Conservation (phyloP, 805 yeast genomes). For the Candida wancherniae region DNA sequence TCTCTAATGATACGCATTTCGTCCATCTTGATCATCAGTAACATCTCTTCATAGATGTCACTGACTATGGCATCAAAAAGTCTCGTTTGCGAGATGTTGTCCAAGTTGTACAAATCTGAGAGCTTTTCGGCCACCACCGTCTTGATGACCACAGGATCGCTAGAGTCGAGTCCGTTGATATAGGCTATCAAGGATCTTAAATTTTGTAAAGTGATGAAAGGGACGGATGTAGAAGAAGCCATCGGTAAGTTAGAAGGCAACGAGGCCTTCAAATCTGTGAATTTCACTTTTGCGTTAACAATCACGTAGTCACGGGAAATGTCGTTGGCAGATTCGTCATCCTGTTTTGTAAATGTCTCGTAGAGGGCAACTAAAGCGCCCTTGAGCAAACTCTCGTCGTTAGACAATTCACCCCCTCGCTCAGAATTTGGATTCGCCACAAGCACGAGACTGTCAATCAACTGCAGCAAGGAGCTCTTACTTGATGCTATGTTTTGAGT, state of each 20-base stretch:
- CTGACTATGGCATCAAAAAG: conserved; percentile 48
- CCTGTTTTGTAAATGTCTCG: conserved; percentile 30
- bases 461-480: conserved; percentile 23
- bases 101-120: conserved; percentile 34
- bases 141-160: conserved; percentile 31
- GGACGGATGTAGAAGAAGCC: conserved; percentile 46
- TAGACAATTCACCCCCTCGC: background rate
- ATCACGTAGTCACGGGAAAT: conserved; percentile 48
- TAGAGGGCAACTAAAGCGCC: conserved; percentile 40
- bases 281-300: conserved; percentile 60
- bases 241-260: conserved; percentile 47
- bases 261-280: conserved; percentile 56
- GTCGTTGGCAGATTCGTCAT: conserved; percentile 3
- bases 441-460: conserved; percentile 23
- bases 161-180: conserved; percentile 39
- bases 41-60: conserved; percentile 54
- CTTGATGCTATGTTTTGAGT: conserved; percentile 15
- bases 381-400: conserved; percentile 26
- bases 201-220: conserved; percentile 55
- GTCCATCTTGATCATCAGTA: conserved; percentile 50
- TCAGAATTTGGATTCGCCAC: conserved; percentile 2
- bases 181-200: conserved; percentile 57
- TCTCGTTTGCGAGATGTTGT: conserved; percentile 38
- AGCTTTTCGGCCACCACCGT: conserved; percentile 39
- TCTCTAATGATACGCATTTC: conserved; percentile 42